Percentiles rank a stretch among this genome's conserved stretches.
phyloP scores from a whole-genome alignment of 768 basidiomycete genomes.

The Inosperma sp. region DNA sequence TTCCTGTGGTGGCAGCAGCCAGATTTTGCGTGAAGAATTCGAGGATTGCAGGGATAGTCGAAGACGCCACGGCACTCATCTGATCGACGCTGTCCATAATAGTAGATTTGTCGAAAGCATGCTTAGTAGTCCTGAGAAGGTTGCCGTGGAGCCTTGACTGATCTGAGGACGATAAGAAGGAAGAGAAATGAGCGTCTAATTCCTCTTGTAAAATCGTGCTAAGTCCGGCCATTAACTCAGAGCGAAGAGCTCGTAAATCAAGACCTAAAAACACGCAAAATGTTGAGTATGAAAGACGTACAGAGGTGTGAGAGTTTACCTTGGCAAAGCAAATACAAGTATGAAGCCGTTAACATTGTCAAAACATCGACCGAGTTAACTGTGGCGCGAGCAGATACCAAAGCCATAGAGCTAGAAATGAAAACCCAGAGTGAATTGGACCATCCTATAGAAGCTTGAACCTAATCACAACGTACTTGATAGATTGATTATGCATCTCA shows the following conservation, averaged over 20 bases:
- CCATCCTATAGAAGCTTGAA: too few relatives aligned
- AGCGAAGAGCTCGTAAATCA: constrained; percentile 71
- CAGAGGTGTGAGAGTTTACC: constrained; percentile 23
- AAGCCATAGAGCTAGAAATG: constrained; percentile 46
- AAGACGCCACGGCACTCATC: constrained; percentile 59
- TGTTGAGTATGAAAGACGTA: constrained; percentile 7
- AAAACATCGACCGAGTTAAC: constrained; percentile 67
- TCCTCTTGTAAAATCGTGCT: constrained; percentile 46
- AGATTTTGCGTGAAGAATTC: constrained; percentile 38
- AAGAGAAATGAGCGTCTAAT: constrained; percentile 41
- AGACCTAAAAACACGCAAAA: constrained; percentile 41
- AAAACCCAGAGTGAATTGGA: too few relatives aligned
- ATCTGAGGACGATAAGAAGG: constrained; percentile 29
- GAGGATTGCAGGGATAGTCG: constrained; percentile 47
- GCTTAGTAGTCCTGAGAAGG: constrained; percentile 40
- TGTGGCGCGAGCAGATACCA: constrained; percentile 73
- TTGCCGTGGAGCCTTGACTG: constrained; percentile 30
- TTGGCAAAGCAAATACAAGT: constrained; percentile 71
- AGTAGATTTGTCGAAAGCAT: constrained; percentile 60
- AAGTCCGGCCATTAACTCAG: constrained; percentile 50
- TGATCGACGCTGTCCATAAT: constrained; percentile 66
- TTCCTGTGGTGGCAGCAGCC: constrained; percentile 18
- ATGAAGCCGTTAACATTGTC: constrained; percentile 62
- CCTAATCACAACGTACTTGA: constrained; percentile 78
- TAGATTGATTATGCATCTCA: constrained; percentile 82